phyloP scores from a whole-genome alignment of 1,139 yeast genomes.

The Kodamaea ohmeri region DNA sequence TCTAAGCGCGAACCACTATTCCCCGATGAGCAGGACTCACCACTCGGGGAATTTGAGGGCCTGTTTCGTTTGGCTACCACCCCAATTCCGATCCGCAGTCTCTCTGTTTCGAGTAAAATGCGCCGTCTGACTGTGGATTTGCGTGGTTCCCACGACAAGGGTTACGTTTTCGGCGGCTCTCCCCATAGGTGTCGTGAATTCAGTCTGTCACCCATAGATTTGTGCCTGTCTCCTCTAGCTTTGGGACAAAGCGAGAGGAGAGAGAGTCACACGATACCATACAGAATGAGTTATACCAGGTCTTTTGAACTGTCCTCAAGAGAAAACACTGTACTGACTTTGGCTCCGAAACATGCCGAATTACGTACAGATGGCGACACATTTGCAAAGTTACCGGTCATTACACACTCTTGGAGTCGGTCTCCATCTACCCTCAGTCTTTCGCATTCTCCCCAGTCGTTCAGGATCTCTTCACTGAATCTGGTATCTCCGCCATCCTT shows the following conservation, averaged over 20 bases:
- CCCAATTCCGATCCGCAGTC: slow-evolving; percentile 10
- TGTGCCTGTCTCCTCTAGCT: too few relatives aligned
- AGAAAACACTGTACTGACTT: too few relatives aligned
- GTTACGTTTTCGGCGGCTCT: not conserved
- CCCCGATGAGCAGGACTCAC: slow-evolving; percentile 9
- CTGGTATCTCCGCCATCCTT: slow-evolving; percentile 1
- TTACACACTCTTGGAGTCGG: too few relatives aligned
- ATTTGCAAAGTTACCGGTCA: too few relatives aligned
- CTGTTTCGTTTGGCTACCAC: slow-evolving; percentile 1
- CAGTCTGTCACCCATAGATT: slow-evolving; percentile 3
- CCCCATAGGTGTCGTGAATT: not conserved
- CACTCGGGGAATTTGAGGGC: slow-evolving; percentile 3
- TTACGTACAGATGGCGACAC: too few relatives aligned
- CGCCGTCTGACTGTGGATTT: slow-evolving; percentile 4
- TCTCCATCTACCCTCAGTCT: not conserved
- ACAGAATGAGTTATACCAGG: too few relatives aligned
- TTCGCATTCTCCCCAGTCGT: slow-evolving; percentile 1
- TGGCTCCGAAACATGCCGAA: too few relatives aligned
- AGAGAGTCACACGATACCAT: not conserved
- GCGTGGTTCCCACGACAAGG: not conserved
- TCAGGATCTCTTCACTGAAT: not conserved
- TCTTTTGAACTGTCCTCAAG: too few relatives aligned
- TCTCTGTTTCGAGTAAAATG: slow-evolving; percentile 1
- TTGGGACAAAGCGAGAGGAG: not conserved
- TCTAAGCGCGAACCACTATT: slow-evolving; percentile 9